phyloP scores from a whole-genome alignment of 805 yeast genomes.

The Saccharomycopsis sp. region DNA sequence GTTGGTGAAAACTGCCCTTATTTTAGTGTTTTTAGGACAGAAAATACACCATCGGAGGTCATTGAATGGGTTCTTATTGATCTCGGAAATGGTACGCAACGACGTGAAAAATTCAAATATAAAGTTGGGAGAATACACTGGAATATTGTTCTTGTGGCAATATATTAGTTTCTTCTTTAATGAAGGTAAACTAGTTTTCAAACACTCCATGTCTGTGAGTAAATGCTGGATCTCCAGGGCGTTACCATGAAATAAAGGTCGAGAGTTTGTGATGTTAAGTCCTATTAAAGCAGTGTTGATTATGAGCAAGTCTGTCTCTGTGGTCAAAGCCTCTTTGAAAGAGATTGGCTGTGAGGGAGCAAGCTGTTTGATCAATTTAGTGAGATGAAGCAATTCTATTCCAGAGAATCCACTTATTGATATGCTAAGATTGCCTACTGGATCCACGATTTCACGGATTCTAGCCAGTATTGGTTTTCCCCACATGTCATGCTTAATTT shows the following conservation, averaged over 20 bases:
- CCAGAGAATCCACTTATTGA: conserved; percentile 74
- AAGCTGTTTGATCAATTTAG: conserved; percentile 49
- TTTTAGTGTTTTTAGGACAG: conserved; percentile 35
- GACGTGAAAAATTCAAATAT: conserved; percentile 44
- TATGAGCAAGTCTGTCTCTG: conserved; percentile 49
- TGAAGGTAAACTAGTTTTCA: conserved; percentile 32
- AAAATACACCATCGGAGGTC: conserved; percentile 51
- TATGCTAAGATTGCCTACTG: conserved; percentile 31
- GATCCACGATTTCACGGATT: conserved; percentile 25
- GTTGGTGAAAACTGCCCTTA: conserved; percentile 20
- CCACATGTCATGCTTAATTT: conserved; percentile 54
- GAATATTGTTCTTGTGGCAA: conserved; percentile 50
- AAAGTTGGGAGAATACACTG: conserved; percentile 50
- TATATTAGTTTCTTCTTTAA: conserved; percentile 51
- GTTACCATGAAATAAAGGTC: conserved; percentile 23
- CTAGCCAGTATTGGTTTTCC: conserved; percentile 41
- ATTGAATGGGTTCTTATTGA: conserved; percentile 25
- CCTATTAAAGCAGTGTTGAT: conserved; percentile 44
- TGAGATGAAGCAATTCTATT: conserved; percentile 64
- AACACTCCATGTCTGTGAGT: conserved; percentile 27
- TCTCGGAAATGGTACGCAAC: conserved; percentile 23
- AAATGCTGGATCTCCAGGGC: conserved; percentile 27
- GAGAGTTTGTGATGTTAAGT: conserved; percentile 33
- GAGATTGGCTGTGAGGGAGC: conserved; percentile 35
- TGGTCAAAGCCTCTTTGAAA: conserved; percentile 41